Evolutionary conservation across 768 basidiomycete genomes (phyloP).

Genomic region (Hygrophorus pudorinus): DNA sequence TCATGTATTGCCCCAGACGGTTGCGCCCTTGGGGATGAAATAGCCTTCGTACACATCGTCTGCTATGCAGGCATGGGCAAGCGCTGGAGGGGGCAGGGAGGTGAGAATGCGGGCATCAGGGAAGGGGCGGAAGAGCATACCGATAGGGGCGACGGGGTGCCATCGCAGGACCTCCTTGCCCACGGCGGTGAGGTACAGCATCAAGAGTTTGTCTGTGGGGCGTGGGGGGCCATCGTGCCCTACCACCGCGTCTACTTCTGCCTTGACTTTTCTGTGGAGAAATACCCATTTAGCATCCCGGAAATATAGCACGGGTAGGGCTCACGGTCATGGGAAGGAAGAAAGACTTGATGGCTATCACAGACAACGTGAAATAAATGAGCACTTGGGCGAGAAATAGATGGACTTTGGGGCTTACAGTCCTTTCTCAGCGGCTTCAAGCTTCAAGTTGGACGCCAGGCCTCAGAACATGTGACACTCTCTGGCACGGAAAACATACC

Average conservation of each 20-base stretch:
- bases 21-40: constrained; percentile 37
- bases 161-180: constrained; percentile 40
- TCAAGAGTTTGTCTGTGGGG: constrained; percentile 28
- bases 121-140: constrained; percentile 14
- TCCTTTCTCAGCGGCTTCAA: too few species aligned
- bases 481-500: too few species aligned
- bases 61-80: constrained; percentile 35
- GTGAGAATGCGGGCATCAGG: background rate
- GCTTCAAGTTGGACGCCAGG: too few species aligned
- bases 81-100: constrained; percentile 18
- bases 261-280: constrained; percentile 36
- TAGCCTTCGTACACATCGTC: constrained; percentile 35
- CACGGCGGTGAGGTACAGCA: constrained; percentile 40
- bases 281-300: background rate
- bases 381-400: background rate
- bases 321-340: background rate
- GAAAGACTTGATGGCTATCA: background rate
- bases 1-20: constrained; percentile 41
- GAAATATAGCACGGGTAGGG: background rate
- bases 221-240: constrained; percentile 28
- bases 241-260: constrained; percentile 38
- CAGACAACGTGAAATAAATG: background rate
- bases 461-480: too few species aligned
- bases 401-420: background rate
- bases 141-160: constrained; percentile 36